Evolutionary conservation across 257 asterid species (phyloP), one percentile per base, ranked within the genome.

Genomic region (Penstemon davidsonii): DNA sequence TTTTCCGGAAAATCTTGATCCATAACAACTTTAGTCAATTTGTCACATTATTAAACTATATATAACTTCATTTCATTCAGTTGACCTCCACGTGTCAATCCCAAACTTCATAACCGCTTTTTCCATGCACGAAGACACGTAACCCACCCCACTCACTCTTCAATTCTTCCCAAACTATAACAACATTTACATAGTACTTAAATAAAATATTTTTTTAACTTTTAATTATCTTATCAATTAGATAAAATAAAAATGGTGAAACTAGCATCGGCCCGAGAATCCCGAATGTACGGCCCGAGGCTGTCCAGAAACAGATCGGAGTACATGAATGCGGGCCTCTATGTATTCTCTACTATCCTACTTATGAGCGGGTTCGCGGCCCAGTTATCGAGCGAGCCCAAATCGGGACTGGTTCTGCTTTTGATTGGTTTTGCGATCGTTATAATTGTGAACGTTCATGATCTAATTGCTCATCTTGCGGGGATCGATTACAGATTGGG

Each of bases 291-390:
- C 90, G 97, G 97, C 44, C 86, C 97, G 4, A 67, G 92, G 4
- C 3, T 74, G 68, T 69, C 81, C 57, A 79, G 95, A 3, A 76
- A 76, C 81, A 70, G 93, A 73, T 77, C 79, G 7, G 97, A 94
- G 68, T 94, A 94, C 86, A 86, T 85, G 64, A 94, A 91, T 73
- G 97, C 96, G 4, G 96, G 97, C 44, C 69, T 91, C 3, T 94
- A 91, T 72, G 74, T 86, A 15, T 88, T 94, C 66, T 85, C 91
- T 0, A 76, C 99, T 68, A 66, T 88, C 44, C 10, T 94, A 75
- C 86, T 94, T 0, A 33, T 75, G 11, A 68, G 88, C 8, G 97
- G 99, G 0, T 86, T 88, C 70, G 80, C 82, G 0, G 96, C 91
- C 66, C 89, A 82, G 72, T 65, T 86, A n/a, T 83, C 92, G 1